Evolutionary conservation across 2,329 filamentous ascomycete species (phyloP).

Genomic region (Trichophaea hybrida): DNA sequence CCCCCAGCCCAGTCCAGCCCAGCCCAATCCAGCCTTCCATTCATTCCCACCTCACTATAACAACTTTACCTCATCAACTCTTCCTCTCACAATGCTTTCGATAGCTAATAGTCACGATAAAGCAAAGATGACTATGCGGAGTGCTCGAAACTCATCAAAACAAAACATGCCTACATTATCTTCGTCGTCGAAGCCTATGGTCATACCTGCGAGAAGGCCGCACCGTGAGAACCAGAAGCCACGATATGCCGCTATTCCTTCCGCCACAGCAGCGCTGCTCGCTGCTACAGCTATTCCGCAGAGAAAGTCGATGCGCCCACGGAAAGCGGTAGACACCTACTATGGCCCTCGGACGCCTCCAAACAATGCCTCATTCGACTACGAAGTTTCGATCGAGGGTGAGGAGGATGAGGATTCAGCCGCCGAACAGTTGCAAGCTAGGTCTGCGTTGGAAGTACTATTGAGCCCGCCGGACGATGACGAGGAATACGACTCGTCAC

Average conservation of each 20-base stretch:
- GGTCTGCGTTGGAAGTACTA: slow-evolving; percentile 24
- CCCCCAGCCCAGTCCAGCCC: background rate
- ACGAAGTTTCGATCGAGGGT: slow-evolving; percentile 21
- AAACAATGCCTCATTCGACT: slow-evolving; percentile 20
- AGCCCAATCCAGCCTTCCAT: background rate
- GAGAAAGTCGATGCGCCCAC: background rate
- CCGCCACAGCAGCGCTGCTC: slow-evolving; percentile 27
- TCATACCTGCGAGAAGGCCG: slow-evolving; percentile 12
- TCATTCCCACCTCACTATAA: background rate
- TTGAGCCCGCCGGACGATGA: slow-evolving; percentile 25
- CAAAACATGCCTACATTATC: background rate
- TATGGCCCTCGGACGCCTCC: slow-evolving; percentile 20
- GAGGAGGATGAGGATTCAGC: slow-evolving; percentile 9
- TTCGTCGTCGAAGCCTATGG: slow-evolving; percentile 13
- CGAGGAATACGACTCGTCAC: slow-evolving; percentile 14
- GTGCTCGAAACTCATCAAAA: background rate
- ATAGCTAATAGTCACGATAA: background rate
- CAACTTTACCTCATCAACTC: background rate
- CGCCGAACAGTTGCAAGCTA: slow-evolving; percentile 15
- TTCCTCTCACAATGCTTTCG: background rate
- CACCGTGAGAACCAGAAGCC: slow-evolving; percentile 10
- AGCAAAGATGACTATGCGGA: background rate
- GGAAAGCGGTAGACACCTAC: slow-evolving; percentile 10
- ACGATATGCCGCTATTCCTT: slow-evolving; percentile 17
- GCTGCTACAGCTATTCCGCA: slow-evolving; percentile 26